Conservation (phyloP, 345 rosid species). For the Populus simonii region DNA sequence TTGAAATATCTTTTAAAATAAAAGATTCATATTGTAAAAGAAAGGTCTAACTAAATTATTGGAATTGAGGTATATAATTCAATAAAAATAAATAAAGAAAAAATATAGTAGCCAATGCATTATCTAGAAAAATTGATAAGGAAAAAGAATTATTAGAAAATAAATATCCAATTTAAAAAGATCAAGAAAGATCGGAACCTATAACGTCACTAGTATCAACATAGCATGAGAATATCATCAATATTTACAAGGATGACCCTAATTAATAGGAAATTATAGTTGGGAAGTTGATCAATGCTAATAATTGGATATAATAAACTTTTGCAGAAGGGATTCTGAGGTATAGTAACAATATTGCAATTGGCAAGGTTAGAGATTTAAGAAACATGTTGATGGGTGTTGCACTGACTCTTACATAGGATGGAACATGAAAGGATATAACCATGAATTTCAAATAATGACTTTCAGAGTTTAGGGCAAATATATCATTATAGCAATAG, state of each 20-base stretch:
- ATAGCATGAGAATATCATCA: not conserved
- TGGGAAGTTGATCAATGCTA: not conserved
- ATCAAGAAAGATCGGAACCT: not conserved
- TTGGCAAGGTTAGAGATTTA: no score
- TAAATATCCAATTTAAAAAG: no score
- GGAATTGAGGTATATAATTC: not conserved
- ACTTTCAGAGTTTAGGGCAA: no score
- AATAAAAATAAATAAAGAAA: not conserved
- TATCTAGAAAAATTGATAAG: not conserved
- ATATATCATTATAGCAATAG: no score
- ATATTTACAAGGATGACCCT: not conserved
- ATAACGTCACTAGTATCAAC: not conserved
- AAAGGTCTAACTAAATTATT: not conserved
- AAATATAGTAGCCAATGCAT: not conserved
- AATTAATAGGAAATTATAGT: not conserved
- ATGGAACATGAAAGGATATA: no score
- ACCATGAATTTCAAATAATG: no score
- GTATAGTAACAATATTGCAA: no score
- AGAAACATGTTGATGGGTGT: no score
- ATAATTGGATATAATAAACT: not conserved
- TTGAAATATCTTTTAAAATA: not conserved
- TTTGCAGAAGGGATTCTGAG: not conserved
- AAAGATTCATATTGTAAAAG: not conserved
- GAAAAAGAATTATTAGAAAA: no score
- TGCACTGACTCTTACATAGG: no score